These are phyloP conservation scores for Chamaecrista fasciculata DNA, from an alignment of 306 rosid species.

Conservation along the genomic window DNA sequence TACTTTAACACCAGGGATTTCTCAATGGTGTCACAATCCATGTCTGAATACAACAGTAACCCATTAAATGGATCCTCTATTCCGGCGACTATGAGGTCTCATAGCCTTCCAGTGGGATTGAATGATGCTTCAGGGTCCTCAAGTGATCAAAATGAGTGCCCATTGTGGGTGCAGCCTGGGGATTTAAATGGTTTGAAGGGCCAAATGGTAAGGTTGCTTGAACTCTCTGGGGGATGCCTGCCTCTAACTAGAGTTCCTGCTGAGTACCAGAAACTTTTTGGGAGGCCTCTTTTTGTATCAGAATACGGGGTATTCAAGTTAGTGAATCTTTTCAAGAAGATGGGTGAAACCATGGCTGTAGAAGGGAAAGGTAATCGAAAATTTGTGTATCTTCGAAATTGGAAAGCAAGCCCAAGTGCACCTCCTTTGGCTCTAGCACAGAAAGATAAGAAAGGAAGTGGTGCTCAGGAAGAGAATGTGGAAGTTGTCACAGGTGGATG, in stretches of 20 bases:
- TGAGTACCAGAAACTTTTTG: slow-evolving; percentile 68
- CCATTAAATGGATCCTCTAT: slow-evolving; percentile 38
- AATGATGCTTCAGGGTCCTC: slow-evolving; percentile 55
- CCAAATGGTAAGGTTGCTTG: slow-evolving; percentile 73
- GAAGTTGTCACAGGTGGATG: slow-evolving; percentile 48
- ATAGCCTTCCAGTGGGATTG: slow-evolving; percentile 71
- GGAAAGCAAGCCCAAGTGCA: slow-evolving; percentile 71
- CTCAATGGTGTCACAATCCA: slow-evolving; percentile 58
- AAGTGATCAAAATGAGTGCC: slow-evolving; percentile 52
- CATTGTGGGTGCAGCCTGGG: slow-evolving; percentile 76
- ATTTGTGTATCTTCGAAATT: slow-evolving; percentile 65
- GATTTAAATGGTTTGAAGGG: slow-evolving; percentile 85
- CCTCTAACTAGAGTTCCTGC: slow-evolving; percentile 64
- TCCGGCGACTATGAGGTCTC: slow-evolving; percentile 54
- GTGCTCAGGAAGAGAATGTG: slow-evolving; percentile 52
- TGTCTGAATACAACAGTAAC: slow-evolving; percentile 55
- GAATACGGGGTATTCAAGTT: slow-evolving; percentile 72
- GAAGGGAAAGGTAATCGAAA: slow-evolving; percentile 73
- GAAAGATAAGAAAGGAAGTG: slow-evolving; percentile 82
- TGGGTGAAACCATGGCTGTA: slow-evolving; percentile 65
- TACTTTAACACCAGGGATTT: slow-evolving; percentile 67
- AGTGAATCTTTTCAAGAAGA: slow-evolving; percentile 79
- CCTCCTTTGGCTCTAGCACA: slow-evolving; percentile 58
- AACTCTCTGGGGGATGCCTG: slow-evolving; percentile 75
- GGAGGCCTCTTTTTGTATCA: slow-evolving; percentile 71